Evolutionary conservation across 2,329 filamentous ascomycete species (phyloP), one percentile per base, ranked within the genome.

Genomic region (Trichoderma cornu-damae): DNA sequence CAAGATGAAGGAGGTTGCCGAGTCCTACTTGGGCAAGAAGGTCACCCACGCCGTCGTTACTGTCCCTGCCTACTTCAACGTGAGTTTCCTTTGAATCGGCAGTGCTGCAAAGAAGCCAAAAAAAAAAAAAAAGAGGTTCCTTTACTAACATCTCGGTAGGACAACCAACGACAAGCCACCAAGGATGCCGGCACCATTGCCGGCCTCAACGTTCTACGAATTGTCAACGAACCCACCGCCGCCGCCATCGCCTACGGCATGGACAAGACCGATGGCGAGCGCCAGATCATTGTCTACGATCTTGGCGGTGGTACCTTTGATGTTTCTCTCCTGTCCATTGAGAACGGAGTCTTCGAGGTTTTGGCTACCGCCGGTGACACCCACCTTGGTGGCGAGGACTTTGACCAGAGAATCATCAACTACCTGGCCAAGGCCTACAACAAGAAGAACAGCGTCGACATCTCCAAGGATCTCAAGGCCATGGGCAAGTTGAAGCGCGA

Each of bases 401-500:
- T 97, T 75, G 93, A 97, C 76, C 91, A 97, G 84, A 88, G 93
- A 73, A 83, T 97, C 75, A 96, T 97, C 80, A 90, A 89, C 82
- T 83, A 93, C 85, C 90, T 97, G 73, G 87, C 88, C 81, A 96
- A 97, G 88, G 81, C 83, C 68, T 97, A 96, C 86, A 97, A 97
- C 87, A 96, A 96, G 88, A 94, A 96, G 84, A 84, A 96, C 82
- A 79, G 77, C 67, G 90, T 95, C 66, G 91, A 99, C 68, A 84
- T 97, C 72, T 89, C 86, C 78, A 95, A 95, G 82, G 91, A 97
- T 72, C 79, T 87, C 65, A 96, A 96, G 89, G 88, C 93, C 65
- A 97, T 97, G 92, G 90, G 92, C 79, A 99, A 97, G 82, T 85
- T 99, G 68, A 97, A 97, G 90, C 92, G 94, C 69, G 94, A 97